Base-by-base conservation (phyloP, 2,329 filamentous ascomycete genomes). In the Aureobasidium sp. region DNA sequence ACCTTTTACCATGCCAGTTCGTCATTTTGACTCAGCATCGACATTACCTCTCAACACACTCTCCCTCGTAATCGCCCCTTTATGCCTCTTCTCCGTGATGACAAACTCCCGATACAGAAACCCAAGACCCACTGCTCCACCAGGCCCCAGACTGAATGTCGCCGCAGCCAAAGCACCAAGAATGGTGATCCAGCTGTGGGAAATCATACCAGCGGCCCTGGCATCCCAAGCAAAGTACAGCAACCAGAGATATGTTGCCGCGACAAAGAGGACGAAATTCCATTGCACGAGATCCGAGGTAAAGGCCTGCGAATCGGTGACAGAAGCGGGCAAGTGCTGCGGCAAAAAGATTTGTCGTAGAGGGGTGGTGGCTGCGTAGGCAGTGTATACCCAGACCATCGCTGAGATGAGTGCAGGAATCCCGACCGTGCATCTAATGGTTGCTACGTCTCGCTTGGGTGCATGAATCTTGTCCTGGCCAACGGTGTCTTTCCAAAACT, bases 81-180 rank as follows among this genome's bases (percentile, higher is more conserved):
- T 63, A 52, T 66, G 66, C 48, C 62, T 69, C 64, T 70, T 72
- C n/a, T 45, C 63, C 17, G 72, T 70, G 49, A 76, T 61, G 5
- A 67, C 65, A 44, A 73, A 70, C 59, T 76, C 74, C 63, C 74
- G 72, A 68, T 70, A 74, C 12, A 68, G 71, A 71, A 75, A 63
- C 67, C 68, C 15, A 65, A 61, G 9, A 14, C 67, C 66, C 58
- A 74, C 63, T 3, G 67, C 66, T 12, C 70, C 70, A 44, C 72
- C 72, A 37, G 72, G 70, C 1, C 74, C 73, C 25, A 64, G 52
- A 3, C 17, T 17, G 1, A 48, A 5, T 25, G 69, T 58, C 2
- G 70, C 9, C 6, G 68, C 67, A 2, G 20, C 14, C 12, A 20
- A 17, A 57, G 64, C 1, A 44, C 55, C 3, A 5, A 72, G 1